phyloP scores from a whole-genome alignment of 2,329 filamentous ascomycete genomes.

The Exophiala sideris region DNA sequence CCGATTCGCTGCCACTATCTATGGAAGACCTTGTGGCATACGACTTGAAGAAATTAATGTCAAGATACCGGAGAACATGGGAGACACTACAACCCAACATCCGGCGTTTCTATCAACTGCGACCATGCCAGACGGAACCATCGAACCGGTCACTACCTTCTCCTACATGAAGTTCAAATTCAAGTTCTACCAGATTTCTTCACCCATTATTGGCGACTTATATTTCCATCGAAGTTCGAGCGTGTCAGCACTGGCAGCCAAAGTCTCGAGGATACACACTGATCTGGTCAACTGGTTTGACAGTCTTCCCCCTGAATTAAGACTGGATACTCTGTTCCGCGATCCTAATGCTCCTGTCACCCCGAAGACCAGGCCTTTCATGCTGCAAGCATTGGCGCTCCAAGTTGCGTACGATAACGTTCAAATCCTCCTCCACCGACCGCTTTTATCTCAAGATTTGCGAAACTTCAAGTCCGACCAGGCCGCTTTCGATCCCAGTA shows the following conservation, averaged over 20 bases:
- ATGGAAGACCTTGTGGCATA: conserved; percentile 20
- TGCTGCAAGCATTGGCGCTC: conserved; percentile 41
- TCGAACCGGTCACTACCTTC: conserved; percentile 21
- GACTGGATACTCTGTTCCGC: conserved; percentile 14
- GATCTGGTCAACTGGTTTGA: conserved; percentile 15
- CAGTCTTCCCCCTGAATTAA: conserved; percentile 19
- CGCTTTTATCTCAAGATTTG: conserved; percentile 34
- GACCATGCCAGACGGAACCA: conserved; percentile 14
- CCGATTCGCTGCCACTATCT: conserved; percentile 18
- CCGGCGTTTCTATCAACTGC: conserved; percentile 18
- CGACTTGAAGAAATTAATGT: conserved; percentile 16
- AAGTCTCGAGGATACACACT: conserved; percentile 17
- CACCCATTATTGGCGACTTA: conserved; percentile 19
- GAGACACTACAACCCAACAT: conserved; percentile 14
- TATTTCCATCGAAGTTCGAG: conserved; percentile 20
- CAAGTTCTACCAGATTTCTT: conserved; percentile 24
- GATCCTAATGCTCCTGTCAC: conserved; percentile 8
- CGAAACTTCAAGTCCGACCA: conserved; percentile 19
- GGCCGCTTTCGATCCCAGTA: conserved; percentile 32
- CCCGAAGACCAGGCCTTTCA: conserved; percentile 18
- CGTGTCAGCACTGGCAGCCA: conserved; percentile 10
- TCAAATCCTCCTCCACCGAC: conserved; percentile 43
- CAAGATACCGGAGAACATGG: conserved; percentile 18
- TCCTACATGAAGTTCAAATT: conserved; percentile 23
- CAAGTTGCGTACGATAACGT: conserved; percentile 45